Percentiles rank a stretch among this genome's conserved stretches.
Evolutionary conservation across 768 basidiomycete genomes (phyloP).

Genomic region (Mycena maculata): DNA sequence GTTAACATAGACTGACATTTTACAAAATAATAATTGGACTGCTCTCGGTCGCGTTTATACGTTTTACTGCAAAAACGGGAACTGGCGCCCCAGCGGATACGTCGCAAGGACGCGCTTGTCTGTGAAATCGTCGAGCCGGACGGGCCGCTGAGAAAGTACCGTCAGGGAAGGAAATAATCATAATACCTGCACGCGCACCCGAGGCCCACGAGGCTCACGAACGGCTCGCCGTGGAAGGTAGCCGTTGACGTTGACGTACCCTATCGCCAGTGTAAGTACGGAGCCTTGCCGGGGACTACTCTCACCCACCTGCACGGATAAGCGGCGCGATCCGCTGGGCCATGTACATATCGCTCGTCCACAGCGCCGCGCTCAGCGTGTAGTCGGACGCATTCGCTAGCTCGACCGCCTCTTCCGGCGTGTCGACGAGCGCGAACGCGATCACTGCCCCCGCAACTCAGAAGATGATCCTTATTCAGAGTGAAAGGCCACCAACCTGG

Average conservation of each 20-base stretch:
- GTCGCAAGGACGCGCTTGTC: conserved; percentile 55
- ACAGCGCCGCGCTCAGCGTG: conserved; percentile 62
- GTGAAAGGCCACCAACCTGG: conserved; percentile 56
- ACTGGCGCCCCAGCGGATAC: conserved; percentile 49
- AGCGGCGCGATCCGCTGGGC: conserved; percentile 59
- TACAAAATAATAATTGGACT: no score
- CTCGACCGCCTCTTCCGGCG: conserved; percentile 64
- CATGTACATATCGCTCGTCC: conserved; percentile 58
- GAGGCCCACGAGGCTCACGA: conserved; percentile 22
- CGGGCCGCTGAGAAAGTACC: conserved; percentile 41
- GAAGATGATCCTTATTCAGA: background rate
- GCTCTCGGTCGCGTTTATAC: no score
- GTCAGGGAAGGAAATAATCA: conserved; percentile 38
- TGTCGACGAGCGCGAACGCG: conserved; percentile 57
- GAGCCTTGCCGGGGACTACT: no score
- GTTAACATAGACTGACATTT: no score
- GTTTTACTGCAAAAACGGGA: conserved; percentile 47
- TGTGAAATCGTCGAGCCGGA: conserved; percentile 63
- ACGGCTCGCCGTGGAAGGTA: conserved; percentile 23
- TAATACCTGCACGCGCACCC: conserved; percentile 20
- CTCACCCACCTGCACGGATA: conserved; percentile 58
- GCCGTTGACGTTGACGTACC: conserved; percentile 67
- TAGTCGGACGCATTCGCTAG: conserved; percentile 67
- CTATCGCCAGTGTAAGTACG: conserved; percentile 40
- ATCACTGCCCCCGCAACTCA: conserved; percentile 48